Evolutionary conservation across 1,284 basidiomycete genomes (phyloP), one percentile per base, ranked within the genome.

Genomic region (Garcileccinum viscosum): DNA sequence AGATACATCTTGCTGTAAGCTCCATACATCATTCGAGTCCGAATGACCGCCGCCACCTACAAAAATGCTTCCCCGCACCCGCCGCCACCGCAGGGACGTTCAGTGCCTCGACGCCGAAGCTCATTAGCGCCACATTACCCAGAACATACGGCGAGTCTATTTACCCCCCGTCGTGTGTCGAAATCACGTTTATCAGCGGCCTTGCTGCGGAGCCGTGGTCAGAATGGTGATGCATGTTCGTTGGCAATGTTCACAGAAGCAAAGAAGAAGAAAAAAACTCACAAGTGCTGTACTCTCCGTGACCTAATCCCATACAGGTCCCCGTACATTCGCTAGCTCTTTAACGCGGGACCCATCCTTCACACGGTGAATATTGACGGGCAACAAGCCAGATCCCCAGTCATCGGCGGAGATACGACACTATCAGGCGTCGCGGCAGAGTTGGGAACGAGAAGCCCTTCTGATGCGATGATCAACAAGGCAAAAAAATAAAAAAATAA

Each of bases 51-150:
- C 71, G 67, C 66, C 33, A 53, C 50, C 32, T 30, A 44, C 27
- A 53, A 62, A 15, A 3, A 37, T 5, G 63, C 77, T 77, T 77
- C 75, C 69, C 68, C 73, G 59, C 68, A 61, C 71, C 77, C 77
- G 77, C 50, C 63, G 75, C 77, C 77, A 76, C 77, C 75, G 76
- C 76, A 70, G 0, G 47, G 65, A 63, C 67, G 47, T 17, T 30
- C 50, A 64, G 19, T 6, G 5, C 47, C 64, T 62, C 56, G 67
- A 66, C 67, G 14, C 42, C 63, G 33, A 70, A 66, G 61, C 33
- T n/a, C 40, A 42, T 53, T 62, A 53, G 32, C 53, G 66, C 69
- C 75, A 71, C 68, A 15, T 59, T 3, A 14, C 15, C 27, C 33
- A 58, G 68, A 67, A 75, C 67, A 68, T 68, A 58, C 67, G 66